Evolutionary conservation across 768 basidiomycete genomes (phyloP).

Genomic region (Boletus tylopilopsis): DNA sequence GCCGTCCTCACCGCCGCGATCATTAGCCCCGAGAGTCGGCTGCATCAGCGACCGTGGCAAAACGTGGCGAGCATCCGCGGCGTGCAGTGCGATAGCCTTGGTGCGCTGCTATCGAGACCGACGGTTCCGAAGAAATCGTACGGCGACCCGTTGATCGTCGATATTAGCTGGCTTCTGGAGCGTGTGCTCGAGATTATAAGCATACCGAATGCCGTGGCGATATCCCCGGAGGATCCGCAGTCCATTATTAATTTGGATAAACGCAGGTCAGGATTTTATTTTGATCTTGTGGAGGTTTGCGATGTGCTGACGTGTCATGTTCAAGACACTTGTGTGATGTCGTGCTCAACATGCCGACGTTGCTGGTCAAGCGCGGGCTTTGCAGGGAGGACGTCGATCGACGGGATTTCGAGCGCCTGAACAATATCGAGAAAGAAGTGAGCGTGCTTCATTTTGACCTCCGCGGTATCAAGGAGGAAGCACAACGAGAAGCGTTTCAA

Average conservation of each 20-base stretch:
- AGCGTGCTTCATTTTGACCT: slow-evolving; percentile 60
- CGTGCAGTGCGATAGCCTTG: slow-evolving; percentile 57
- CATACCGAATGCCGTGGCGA: slow-evolving; percentile 64
- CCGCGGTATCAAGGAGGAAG: slow-evolving; percentile 73
- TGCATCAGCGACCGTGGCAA: slow-evolving; percentile 76
- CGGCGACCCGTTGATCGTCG: slow-evolving; percentile 57
- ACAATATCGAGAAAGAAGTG: slow-evolving; percentile 71
- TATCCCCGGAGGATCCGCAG: slow-evolving; percentile 48
- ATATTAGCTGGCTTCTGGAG: slow-evolving; percentile 82
- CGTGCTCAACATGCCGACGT: slow-evolving; percentile 49
- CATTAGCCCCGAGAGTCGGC: slow-evolving; percentile 74
- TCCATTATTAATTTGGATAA: slow-evolving; percentile 79
- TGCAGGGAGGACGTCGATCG: slow-evolving; percentile 57
- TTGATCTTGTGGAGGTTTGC: background rate
- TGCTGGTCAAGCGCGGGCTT: slow-evolving; percentile 40
- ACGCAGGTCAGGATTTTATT: slow-evolving; percentile 51
- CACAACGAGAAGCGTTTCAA: slow-evolving; percentile 56
- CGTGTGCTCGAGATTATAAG: slow-evolving; percentile 77
- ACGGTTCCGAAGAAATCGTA: slow-evolving; percentile 41
- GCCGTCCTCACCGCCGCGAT: slow-evolving; percentile 72
- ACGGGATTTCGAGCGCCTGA: slow-evolving; percentile 70
- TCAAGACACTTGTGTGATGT: slow-evolving; percentile 65
- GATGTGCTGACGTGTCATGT: slow-evolving; percentile 14
- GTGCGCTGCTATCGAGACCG: slow-evolving; percentile 52
- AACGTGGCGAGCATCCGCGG: slow-evolving; percentile 63